A percentile compares a stretch with the other conserved stretches of the same genome.
phyloP scores from a whole-genome alignment of 2,329 filamentous ascomycete species.

The Pseudocercospora vitis region DNA sequence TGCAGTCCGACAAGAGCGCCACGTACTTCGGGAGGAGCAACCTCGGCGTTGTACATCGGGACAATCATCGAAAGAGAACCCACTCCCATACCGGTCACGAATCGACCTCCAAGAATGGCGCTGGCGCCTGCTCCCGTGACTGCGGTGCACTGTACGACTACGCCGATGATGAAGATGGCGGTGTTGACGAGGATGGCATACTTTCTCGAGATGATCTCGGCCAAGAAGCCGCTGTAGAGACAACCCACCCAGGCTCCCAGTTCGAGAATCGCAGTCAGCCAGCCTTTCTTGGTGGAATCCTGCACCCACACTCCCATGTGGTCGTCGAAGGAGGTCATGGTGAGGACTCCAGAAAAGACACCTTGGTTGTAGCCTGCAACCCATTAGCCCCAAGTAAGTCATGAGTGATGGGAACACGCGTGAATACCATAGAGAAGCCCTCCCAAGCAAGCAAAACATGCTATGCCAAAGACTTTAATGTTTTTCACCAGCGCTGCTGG shows the following conservation, averaged over 20 bases:
- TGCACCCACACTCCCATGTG: conserved; percentile 46
- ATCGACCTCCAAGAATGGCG: conserved; percentile 68
- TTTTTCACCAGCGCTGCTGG: conserved; percentile 54
- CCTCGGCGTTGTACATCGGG: conserved; percentile 50
- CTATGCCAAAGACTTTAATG: conserved; percentile 56
- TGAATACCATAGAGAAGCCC: conserved; percentile 57
- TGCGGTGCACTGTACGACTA: conserved; percentile 66
- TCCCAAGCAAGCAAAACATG: conserved; percentile 55
- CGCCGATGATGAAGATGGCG: conserved; percentile 67
- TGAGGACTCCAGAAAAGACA: conserved; percentile 69
- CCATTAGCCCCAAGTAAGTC: conserved; percentile 1
- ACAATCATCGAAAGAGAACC: conserved; percentile 66
- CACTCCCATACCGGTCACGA: conserved; percentile 68
- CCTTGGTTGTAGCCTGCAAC: conserved; percentile 69
- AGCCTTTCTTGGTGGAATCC: conserved; percentile 46
- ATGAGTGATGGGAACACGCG: too few relatives aligned
- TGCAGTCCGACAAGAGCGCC: conserved; percentile 66
- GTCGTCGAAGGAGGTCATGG: conserved; percentile 48
- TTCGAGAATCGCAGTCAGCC: conserved; percentile 65
- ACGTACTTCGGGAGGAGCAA: conserved; percentile 62
- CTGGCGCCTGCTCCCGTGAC: conserved; percentile 54
- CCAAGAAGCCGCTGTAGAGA: conserved; percentile 68
- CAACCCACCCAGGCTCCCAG: conserved; percentile 76
- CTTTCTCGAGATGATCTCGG: conserved; percentile 64
- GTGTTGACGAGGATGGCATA: conserved; percentile 67